phyloP scores from a whole-genome alignment of 495 filamentous ascomycete species.

The Aspergillus wentii region DNA sequence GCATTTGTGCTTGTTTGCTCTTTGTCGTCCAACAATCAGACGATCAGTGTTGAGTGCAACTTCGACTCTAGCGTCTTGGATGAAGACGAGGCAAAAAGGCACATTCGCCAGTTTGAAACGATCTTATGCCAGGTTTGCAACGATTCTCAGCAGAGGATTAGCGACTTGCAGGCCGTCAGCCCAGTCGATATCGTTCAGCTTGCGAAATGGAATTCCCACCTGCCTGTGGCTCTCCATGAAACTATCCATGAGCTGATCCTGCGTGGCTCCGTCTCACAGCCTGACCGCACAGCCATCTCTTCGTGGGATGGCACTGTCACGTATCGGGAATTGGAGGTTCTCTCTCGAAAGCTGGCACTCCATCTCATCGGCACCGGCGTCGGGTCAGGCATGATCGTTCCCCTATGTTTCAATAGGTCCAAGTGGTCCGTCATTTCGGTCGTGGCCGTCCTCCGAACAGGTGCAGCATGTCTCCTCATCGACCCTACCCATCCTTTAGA shows the following conservation, averaged over 20 bases:
- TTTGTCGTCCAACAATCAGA: too few species aligned
- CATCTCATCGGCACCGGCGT: conserved; percentile 30
- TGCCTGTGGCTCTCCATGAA: conserved; percentile 6
- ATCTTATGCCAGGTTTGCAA: too few species aligned
- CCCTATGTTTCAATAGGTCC: conserved; percentile 41
- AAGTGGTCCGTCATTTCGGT: conserved; percentile 34
- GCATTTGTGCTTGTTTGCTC: too few species aligned
- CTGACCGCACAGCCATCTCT: conserved; percentile 13
- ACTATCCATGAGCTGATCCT: conserved; percentile 12
- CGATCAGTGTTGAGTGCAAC: too few species aligned
- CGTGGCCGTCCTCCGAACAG: conserved; percentile 41
- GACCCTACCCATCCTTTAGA: conserved; percentile 39
- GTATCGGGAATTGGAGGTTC: conserved; percentile 17
- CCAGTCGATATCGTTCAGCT: too few species aligned
- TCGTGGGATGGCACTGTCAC: conserved; percentile 30
- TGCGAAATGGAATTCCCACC: conserved; percentile 8
- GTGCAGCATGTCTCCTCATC: conserved; percentile 40
- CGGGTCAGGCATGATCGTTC: conserved; percentile 28
- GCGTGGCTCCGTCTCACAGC: conserved; percentile 4
- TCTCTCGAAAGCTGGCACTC: conserved; percentile 7
- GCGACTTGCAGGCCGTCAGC: too few species aligned
- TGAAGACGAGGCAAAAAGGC: too few species aligned
- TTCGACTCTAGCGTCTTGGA: too few species aligned
- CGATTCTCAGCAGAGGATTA: too few species aligned
- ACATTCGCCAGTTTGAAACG: too few species aligned